Percentiles rank a stretch among this genome's conserved stretches.
These are phyloP conservation scores for Lactarius hatsudake DNA, from an alignment of 768 basidiomycete genomes.

Conservation along the genomic window DNA sequence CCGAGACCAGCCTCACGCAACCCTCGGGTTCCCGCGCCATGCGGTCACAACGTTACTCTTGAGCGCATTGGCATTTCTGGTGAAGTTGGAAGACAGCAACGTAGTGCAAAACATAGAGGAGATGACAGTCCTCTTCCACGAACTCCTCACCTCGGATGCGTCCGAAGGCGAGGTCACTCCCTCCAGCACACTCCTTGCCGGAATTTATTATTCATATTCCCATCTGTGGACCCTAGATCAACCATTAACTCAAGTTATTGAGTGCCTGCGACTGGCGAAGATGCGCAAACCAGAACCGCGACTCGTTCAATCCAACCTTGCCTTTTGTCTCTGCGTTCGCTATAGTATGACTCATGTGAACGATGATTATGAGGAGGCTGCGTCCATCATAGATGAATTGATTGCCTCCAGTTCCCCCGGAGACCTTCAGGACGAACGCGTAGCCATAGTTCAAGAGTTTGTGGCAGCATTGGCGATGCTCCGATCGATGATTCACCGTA, in stretches of 20 bases:
- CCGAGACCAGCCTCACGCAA: neutral
- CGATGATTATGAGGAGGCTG: neutral
- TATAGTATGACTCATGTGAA: neutral
- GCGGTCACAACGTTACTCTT: neutral
- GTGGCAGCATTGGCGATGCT: neutral
- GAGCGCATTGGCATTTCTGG: neutral
- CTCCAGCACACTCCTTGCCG: neutral
- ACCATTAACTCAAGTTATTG: neutral
- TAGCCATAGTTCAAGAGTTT: neutral
- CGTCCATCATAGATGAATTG: neutral
- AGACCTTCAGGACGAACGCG: neutral
- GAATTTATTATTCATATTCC: neutral
- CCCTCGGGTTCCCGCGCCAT: neutral
- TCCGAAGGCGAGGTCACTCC: neutral
- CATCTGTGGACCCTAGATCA: neutral
- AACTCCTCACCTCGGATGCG: neutral
- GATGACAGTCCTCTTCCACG: neutral
- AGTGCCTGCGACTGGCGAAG: neutral
- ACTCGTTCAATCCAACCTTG: neutral
- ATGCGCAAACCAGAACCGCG: neutral
- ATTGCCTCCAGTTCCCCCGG: neutral
- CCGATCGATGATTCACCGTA: neutral
- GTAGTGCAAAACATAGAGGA: neutral
- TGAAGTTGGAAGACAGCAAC: neutral
- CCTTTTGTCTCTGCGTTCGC: neutral